Evolutionary conservation across 2,329 filamentous ascomycete species (phyloP).

Genomic region (Colletotrichum sp.): DNA sequence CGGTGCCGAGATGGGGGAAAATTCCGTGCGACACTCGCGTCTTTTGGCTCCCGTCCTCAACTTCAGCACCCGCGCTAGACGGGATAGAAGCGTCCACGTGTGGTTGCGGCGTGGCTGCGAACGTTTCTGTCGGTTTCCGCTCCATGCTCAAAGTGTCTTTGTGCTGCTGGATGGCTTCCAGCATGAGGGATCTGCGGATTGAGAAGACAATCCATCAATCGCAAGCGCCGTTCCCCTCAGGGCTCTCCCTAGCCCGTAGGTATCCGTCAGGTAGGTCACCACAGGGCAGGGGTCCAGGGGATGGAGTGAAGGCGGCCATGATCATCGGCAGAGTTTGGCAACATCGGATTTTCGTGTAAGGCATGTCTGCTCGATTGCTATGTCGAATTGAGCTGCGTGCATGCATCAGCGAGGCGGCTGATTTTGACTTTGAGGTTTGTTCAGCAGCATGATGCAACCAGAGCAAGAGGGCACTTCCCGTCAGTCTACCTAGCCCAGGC

Average conservation of each 20-base stretch:
- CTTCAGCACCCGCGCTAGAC: neutral
- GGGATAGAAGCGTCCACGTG: neutral
- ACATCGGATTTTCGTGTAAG: conserved; percentile 1
- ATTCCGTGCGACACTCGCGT: neutral
- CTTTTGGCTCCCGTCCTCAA: neutral
- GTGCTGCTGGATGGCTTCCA: neutral
- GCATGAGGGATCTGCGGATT: neutral
- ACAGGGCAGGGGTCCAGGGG: neutral
- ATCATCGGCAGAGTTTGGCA: neutral
- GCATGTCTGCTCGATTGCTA: neutral
- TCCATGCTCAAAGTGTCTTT: neutral
- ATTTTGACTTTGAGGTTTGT: neutral
- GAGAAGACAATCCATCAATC: neutral
- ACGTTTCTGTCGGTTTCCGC: neutral
- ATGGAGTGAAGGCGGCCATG: neutral
- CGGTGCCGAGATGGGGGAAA: neutral
- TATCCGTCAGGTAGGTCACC: neutral
- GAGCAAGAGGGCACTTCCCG: neutral
- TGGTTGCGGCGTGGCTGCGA: neutral
- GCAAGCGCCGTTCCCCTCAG: neutral
- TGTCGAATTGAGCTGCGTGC: neutral
- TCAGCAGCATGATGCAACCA: neutral
- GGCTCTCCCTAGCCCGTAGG: neutral
- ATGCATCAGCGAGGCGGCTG: neutral
- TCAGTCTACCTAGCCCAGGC: neutral